Conservation (phyloP, 1,284 basidiomycete species). For the Puccinia brachypodii region DNA sequence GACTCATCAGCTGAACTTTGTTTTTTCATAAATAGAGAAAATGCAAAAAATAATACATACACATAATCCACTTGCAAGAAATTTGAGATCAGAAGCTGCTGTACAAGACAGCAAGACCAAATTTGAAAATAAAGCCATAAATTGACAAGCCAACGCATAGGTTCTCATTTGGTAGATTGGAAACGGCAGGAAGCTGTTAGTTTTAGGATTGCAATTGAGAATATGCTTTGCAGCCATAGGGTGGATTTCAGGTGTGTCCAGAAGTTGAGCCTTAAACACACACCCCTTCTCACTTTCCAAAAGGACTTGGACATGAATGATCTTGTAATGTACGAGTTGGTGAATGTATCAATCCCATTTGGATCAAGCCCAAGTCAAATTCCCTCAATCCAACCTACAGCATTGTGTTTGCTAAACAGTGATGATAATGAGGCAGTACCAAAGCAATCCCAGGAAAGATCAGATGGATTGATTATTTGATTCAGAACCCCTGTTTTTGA, state of each 20-base stretch:
- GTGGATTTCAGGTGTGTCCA: neutral
- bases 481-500: neutral
- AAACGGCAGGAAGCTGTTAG: neutral
- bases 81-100: neutral
- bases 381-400: neutral
- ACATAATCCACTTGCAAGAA: neutral
- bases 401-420: neutral
- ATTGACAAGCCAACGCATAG: neutral
- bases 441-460: conserved; percentile 8
- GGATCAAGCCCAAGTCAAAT: neutral
- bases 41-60: neutral
- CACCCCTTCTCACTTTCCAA: neutral
- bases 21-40: neutral
- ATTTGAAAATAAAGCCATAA: neutral
- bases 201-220: neutral
- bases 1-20: neutral
- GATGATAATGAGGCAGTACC: neutral
- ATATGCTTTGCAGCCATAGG: neutral
- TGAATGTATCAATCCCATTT: neutral
- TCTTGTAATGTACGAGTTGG: neutral
- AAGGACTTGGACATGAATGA: neutral
- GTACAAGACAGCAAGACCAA: neutral
- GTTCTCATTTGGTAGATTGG: neutral
- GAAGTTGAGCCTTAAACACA: neutral
- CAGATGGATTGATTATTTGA: neutral